These are phyloP conservation scores for Pugionium cornutum DNA, from an alignment of 345 rosid genomes.

Conservation along the genomic window DNA sequence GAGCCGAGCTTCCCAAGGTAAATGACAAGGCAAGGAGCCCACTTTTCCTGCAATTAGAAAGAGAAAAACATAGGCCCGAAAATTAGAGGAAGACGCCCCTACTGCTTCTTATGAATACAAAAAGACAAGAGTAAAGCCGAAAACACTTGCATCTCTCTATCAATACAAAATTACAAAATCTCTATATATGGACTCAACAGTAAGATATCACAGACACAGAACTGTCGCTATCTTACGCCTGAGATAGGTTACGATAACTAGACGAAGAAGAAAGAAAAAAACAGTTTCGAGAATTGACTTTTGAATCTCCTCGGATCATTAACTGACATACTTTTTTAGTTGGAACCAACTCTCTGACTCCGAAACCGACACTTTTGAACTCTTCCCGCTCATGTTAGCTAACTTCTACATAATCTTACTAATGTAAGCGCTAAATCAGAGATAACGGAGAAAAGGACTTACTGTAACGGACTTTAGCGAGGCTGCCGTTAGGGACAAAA, in stretches of 20 bases:
- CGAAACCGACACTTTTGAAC: constrained; percentile 47
- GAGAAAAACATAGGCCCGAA: not conserved
- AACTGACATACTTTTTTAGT: constrained; percentile 49
- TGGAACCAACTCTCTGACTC: constrained; percentile 52
- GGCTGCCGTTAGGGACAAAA: constrained; percentile 84
- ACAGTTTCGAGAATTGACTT: constrained; percentile 24
- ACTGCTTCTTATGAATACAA: constrained; percentile 22
- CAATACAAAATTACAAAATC: constrained; percentile 34
- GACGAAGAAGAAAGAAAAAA: constrained; percentile 5
- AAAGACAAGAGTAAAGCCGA: constrained; percentile 29
- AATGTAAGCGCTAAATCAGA: constrained; percentile 35
- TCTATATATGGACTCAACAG: constrained; percentile 21
- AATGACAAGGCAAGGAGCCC: constrained; percentile 78
- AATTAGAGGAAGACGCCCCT: constrained; percentile 6
- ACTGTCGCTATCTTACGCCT: constrained; percentile 44
- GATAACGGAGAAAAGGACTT: constrained; percentile 33
- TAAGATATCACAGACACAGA: constrained; percentile 20
- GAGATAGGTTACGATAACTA: constrained; percentile 42
- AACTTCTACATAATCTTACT: not conserved
- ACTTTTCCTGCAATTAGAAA: constrained; percentile 60
- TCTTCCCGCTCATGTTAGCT: constrained; percentile 35
- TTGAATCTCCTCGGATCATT: constrained; percentile 61
- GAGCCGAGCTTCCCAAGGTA: constrained; percentile 79
- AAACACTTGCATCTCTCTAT: constrained; percentile 11
- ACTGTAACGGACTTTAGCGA: constrained; percentile 89